These are phyloP conservation scores for Ambrosiella xylebori DNA, from an alignment of 2,329 filamentous ascomycete genomes.

Conservation along the genomic window DNA sequence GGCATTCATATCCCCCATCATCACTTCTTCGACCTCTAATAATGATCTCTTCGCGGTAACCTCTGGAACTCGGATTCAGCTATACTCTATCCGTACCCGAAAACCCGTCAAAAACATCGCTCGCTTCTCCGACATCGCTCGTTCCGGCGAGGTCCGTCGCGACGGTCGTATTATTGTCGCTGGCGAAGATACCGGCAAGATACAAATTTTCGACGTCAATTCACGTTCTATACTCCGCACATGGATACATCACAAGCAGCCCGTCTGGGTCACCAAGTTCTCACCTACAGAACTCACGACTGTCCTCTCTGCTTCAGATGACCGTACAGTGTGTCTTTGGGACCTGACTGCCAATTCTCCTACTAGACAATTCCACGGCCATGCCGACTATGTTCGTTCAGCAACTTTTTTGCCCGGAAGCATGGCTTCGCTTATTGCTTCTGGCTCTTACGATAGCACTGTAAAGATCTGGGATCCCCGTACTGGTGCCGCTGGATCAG, in stretches of 20 bases:
- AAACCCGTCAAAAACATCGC: constrained; percentile 90
- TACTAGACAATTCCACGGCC: constrained; percentile 63
- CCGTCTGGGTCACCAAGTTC: constrained; percentile 83
- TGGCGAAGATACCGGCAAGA: constrained; percentile 76
- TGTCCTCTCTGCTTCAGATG: constrained; percentile 79
- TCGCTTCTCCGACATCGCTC: constrained; percentile 79
- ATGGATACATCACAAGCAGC: constrained; percentile 87
- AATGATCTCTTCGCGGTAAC: constrained; percentile 78
- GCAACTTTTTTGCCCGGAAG: constrained; percentile 68
- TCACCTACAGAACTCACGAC: constrained; percentile 75
- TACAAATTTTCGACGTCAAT: constrained; percentile 85
- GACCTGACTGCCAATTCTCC: constrained; percentile 70
- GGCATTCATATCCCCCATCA: constrained; percentile 22
- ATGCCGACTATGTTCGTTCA: constrained; percentile 80
- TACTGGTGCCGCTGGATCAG: constrained; percentile 32
- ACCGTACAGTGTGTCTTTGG: constrained; percentile 85
- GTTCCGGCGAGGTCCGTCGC: constrained; percentile 71
- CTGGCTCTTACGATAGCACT: constrained; percentile 86
- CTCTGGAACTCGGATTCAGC: constrained; percentile 81
- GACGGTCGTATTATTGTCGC: constrained; percentile 83
- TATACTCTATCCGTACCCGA: constrained; percentile 81
- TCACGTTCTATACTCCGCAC: constrained; percentile 87
- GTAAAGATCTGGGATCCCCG: constrained; percentile 88
- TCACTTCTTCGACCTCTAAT: constrained; percentile 26
- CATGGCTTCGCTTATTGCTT: constrained; percentile 61